Conservation (phyloP, 495 filamentous ascomycete genomes). For the Aspergillus ellipticus region DNA sequence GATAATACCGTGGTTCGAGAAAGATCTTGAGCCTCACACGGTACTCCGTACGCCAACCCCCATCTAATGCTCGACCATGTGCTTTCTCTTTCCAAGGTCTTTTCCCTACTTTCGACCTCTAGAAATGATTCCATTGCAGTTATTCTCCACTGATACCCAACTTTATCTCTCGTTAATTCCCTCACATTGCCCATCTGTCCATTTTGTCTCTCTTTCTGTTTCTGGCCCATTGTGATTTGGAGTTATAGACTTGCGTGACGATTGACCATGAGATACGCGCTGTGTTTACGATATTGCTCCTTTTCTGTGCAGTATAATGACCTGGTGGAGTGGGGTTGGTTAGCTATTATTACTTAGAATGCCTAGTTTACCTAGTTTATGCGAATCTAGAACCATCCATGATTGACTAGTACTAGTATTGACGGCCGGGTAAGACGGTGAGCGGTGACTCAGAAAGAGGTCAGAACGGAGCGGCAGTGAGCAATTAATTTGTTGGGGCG, state of each 20-base stretch:
- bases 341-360: neutral
- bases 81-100: constrained; percentile 1
- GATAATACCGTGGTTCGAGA: constrained; percentile 21
- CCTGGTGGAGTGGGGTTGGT: neutral
- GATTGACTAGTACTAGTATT: too few species aligned
- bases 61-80: constrained; percentile 9
- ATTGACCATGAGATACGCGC: neutral
- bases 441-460: neutral
- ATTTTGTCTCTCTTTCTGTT: neutral
- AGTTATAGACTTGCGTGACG: neutral
- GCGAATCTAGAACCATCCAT: too few species aligned
- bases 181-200: neutral
- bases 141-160: constrained; percentile 20
- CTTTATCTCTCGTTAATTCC: constrained; percentile 8
- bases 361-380: too few species aligned
- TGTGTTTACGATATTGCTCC: neutral
- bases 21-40: constrained; percentile 7
- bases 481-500: neutral
- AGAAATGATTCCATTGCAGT: constrained; percentile 4
- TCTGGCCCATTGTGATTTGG: neutral
- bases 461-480: too few species aligned
- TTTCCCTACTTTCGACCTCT: constrained; percentile 4
- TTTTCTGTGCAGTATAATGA: neutral
- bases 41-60: neutral
- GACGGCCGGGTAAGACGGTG: too few species aligned